Base-by-base conservation (phyloP, 371 early-diverging fungal genomes). In the Circinella umbellata region DNA sequence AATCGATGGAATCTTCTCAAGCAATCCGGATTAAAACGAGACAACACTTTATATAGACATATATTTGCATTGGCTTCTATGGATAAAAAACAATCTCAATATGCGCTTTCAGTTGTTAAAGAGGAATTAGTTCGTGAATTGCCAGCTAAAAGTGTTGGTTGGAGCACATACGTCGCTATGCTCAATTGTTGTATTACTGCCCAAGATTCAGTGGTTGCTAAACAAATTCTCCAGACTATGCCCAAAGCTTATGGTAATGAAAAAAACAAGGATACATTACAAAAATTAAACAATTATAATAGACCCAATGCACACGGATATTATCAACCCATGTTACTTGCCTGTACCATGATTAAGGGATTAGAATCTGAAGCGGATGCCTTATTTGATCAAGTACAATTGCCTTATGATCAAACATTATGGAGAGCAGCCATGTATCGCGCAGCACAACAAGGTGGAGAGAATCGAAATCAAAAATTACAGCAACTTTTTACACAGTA, bases 151-250 rank as follows among this genome's bases (percentile, higher is more conserved):
- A 57, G 68, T 13, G 49, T 79, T 1, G 62, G 72, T 9, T 73
- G 75, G 70, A 63, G 61, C 10, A 69, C 74, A 4, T 76, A 81
- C 37, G 63, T 66, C 36, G 75, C 85, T 4, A 76, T 85, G 67
- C 69, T 85, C 6, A 80, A 85, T 63, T 85, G 85, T 47, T 78
- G 80, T 63, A 47, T 80, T 18, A 63, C 81, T 4, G 73, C 76
- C 10, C 78, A 81, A 39, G 69, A 74, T 46, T 59, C 48, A 9
- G 36, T 18, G 1, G 65, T 51, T 3, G 65, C 65, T 10, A 64
- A 53, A 38, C 65, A 64, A 38, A 64, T 64, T 17, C n/a, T 64
- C 9, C 14, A 14, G 4, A 47, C 63, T 14, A 63, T 63, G 63
- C 47, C 42, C 17, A 20, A 63, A 47, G 17, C 42, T 1, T 61